Evolutionary conservation across 768 basidiomycete species (phyloP).

Genomic region (Boletus speciosus): DNA sequence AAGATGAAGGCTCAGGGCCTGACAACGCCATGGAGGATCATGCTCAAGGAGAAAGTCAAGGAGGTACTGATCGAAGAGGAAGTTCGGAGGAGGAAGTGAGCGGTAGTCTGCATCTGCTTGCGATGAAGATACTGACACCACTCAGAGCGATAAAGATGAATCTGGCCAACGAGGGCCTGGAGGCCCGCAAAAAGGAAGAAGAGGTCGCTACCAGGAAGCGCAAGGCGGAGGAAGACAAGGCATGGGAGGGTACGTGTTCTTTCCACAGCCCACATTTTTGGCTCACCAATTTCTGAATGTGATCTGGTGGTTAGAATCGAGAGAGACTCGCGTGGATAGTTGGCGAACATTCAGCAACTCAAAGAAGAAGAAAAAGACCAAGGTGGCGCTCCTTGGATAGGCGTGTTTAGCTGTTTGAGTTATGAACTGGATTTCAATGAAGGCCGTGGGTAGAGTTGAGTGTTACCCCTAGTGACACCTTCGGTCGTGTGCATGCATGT

Average conservation of each 20-base stretch:
- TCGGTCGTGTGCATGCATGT: constrained; percentile 3
- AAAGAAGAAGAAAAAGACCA: constrained; percentile 84
- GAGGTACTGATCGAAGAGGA: constrained; percentile 90
- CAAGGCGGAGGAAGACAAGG: constrained; percentile 84
- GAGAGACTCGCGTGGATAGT: constrained; percentile 80
- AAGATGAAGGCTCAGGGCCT: constrained; percentile 30
- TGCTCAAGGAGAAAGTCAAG: constrained; percentile 70
- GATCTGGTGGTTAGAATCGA: constrained; percentile 45
- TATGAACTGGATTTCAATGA: not conserved
- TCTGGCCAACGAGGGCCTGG: constrained; percentile 85
- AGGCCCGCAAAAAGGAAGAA: constrained; percentile 91
- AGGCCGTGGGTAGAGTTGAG: constrained; percentile 1
- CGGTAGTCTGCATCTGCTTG: not conserved
- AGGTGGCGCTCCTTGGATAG: constrained; percentile 65
- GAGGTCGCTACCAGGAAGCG: constrained; percentile 74
- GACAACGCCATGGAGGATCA: constrained; percentile 61
- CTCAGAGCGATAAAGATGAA: constrained; percentile 86
- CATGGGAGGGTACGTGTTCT: constrained; percentile 73
- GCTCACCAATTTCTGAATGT: not conserved
- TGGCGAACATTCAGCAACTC: constrained; percentile 72
- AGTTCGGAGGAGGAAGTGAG: constrained; percentile 77
- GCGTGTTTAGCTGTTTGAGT: not conserved
- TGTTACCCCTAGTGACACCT: constrained; percentile 12
- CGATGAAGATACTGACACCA: constrained; percentile 1
- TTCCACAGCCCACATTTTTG: not conserved